Evolutionary conservation across 2,329 filamentous ascomycete species (phyloP).

Genomic region (Diaporthe citri): DNA sequence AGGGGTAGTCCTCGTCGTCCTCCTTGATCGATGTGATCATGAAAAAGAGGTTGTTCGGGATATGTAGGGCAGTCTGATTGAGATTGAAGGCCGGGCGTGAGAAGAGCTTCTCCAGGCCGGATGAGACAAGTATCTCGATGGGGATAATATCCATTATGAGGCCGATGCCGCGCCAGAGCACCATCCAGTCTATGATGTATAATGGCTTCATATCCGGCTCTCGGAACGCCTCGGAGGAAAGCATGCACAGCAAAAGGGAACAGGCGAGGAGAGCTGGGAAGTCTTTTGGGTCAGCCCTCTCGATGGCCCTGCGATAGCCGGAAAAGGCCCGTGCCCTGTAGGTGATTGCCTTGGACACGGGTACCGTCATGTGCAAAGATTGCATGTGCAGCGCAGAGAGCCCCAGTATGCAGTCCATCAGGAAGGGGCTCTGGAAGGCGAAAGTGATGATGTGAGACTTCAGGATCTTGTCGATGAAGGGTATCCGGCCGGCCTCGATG

Average conservation of each 20-base stretch:
- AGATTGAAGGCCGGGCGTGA: slow-evolving; percentile 63
- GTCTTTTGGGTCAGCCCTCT: slow-evolving; percentile 57
- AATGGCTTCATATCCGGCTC: slow-evolving; percentile 59
- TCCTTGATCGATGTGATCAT: slow-evolving; percentile 61
- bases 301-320: slow-evolving; percentile 65
- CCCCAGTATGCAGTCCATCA: slow-evolving; percentile 67
- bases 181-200: slow-evolving; percentile 68
- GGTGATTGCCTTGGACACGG: slow-evolving; percentile 52
- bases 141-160: slow-evolving; percentile 59
- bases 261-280: slow-evolving; percentile 64
- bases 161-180: slow-evolving; percentile 67
- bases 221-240: slow-evolving; percentile 65
- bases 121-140: slow-evolving; percentile 49
- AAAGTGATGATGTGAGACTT: slow-evolving; percentile 61
- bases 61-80: slow-evolving; percentile 53
- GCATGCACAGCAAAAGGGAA: slow-evolving; percentile 64
- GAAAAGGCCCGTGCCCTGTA: slow-evolving; percentile 65
- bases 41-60: slow-evolving; percentile 62
- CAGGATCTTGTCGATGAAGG: slow-evolving; percentile 57
- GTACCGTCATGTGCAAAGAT: slow-evolving; percentile 54
- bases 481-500: slow-evolving; percentile 51
- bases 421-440: slow-evolving; percentile 65
- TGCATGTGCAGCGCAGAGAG: slow-evolving; percentile 64
- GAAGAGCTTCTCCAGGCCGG: slow-evolving; percentile 62
- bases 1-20: slow-evolving; percentile 56